Conservation (phyloP, 345 rosid species). For the Punica granatum region DNA sequence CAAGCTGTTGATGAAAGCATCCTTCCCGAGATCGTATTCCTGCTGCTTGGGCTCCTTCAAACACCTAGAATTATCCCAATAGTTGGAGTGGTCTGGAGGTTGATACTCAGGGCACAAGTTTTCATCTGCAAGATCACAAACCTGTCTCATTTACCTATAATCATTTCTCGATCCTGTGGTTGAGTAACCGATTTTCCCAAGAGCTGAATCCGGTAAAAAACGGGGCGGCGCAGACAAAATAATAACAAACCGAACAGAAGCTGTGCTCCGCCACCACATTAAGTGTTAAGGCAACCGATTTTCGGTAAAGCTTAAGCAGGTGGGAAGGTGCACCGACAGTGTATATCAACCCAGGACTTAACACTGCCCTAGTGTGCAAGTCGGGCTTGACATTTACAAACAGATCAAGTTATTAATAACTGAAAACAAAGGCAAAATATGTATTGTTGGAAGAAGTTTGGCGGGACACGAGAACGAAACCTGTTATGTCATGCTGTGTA, state of each 20-base stretch:
- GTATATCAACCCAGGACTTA: too few relatives aligned
- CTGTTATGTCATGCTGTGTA: not conserved
- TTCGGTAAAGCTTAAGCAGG: too few relatives aligned
- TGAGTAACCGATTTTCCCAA: too few relatives aligned
- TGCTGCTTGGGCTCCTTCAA: slow-evolving; percentile 10
- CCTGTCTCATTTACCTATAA: slow-evolving; percentile 12
- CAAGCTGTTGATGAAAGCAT: slow-evolving; percentile 7
- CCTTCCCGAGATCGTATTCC: slow-evolving; percentile 15
- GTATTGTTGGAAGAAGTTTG: not conserved
- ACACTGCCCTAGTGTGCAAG: too few relatives aligned
- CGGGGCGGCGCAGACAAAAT: too few relatives aligned
- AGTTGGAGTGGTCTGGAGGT: slow-evolving; percentile 13
- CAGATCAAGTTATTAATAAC: too few relatives aligned
- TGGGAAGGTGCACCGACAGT: too few relatives aligned
- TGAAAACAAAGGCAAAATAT: not conserved
- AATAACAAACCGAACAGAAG: too few relatives aligned
- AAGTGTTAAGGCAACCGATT: too few relatives aligned
- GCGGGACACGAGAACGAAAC: not conserved
- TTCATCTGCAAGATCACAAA: slow-evolving; percentile 14
- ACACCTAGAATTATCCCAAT: not conserved
- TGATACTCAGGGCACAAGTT: slow-evolving; percentile 10
- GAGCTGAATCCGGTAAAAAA: too few relatives aligned
- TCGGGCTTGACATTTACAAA: too few relatives aligned
- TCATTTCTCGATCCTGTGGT: not conserved
- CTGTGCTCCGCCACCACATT: too few relatives aligned